Evolutionary conservation across 352 stramenopile genomes (phyloP).

Genomic region (Phytophthora boehmeriae): DNA sequence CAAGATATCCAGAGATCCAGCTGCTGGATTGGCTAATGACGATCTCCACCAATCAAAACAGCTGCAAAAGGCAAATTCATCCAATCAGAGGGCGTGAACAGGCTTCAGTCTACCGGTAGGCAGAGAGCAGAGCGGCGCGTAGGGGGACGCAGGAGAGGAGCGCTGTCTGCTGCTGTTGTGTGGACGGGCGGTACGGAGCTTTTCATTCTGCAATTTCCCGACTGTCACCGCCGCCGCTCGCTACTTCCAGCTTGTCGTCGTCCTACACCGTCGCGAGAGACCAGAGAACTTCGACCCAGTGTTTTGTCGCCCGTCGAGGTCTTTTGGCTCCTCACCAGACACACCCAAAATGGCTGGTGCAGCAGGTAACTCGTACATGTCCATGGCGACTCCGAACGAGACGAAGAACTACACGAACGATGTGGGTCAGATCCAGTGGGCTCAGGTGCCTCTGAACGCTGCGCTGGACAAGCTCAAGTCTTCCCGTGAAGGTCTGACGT

Average conservation of each 20-base stretch:
- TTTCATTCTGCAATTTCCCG: conserved; percentile 79
- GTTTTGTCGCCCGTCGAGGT: conserved; percentile 13
- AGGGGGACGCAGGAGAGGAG: background rate
- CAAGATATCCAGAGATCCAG: background rate
- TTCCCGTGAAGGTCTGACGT: conserved; percentile 68
- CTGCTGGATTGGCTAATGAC: conserved; percentile 11
- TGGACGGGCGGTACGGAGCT: conserved; percentile 19
- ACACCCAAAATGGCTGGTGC: conserved; percentile 55
- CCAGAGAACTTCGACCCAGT: conserved; percentile 21
- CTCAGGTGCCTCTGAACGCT: conserved; percentile 71
- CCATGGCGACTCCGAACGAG: conserved; percentile 78
- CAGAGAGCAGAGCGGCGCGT: conserved; percentile 3
- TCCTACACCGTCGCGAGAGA: conserved; percentile 24
- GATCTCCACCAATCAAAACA: background rate
- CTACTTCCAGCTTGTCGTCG: conserved; percentile 20
- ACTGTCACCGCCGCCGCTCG: conserved; percentile 37
- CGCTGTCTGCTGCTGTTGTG: conserved; percentile 6
- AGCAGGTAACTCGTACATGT: conserved; percentile 71
- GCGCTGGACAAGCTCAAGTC: conserved; percentile 86
- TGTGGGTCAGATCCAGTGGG: conserved; percentile 80
- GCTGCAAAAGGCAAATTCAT: background rate
- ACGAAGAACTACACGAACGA: conserved; percentile 84
- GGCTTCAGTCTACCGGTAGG: background rate
- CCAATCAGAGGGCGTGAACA: conserved; percentile 18
- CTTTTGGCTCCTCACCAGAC: conserved; percentile 29